Evolutionary conservation across 495 filamentous ascomycete species (phyloP).

Genomic region (Thermochaetoides thermophila): DNA sequence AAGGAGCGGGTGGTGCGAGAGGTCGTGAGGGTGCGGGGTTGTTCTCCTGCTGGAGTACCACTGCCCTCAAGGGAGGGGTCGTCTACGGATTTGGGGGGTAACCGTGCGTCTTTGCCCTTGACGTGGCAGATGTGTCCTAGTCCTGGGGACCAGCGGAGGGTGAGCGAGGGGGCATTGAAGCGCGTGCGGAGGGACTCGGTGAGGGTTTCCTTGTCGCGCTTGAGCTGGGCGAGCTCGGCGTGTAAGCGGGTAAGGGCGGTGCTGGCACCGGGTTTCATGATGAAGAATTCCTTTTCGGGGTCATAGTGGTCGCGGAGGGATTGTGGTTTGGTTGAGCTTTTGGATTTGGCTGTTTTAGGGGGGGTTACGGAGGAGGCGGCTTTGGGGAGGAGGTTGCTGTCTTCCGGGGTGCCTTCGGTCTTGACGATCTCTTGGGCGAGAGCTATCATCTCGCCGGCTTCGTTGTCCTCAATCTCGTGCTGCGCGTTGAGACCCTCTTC

Average conservation of each 20-base stretch:
- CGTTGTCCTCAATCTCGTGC: conserved; percentile 58
- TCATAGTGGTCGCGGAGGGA: conserved; percentile 35
- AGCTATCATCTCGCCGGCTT: conserved; percentile 49
- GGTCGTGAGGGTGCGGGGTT: conserved; percentile 44
- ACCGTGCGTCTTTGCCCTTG: conserved; percentile 58
- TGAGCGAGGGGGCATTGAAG: conserved; percentile 43
- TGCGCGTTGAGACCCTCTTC: conserved; percentile 77
- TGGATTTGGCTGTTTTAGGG: no score
- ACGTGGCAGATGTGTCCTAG: conserved; percentile 84
- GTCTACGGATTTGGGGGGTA: not conserved
- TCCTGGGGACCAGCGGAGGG: conserved; percentile 68
- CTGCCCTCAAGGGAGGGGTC: not conserved
- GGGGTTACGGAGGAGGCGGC: no score
- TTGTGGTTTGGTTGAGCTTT: conserved; percentile 31
- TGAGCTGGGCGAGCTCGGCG: conserved; percentile 40
- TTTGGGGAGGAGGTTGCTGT: conserved; percentile 28
- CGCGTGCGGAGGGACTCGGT: conserved; percentile 39
- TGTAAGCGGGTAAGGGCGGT: conserved; percentile 50
- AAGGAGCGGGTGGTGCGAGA: conserved; percentile 78
- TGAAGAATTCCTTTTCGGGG: conserved; percentile 55
- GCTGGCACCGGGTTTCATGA: conserved; percentile 71
- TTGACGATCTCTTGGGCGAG: conserved; percentile 52
- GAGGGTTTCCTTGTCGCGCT: conserved; percentile 42
- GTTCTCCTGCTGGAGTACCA: conserved; percentile 11
- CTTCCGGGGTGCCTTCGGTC: conserved; percentile 37